A percentile compares a stretch with the other conserved stretches of the same genome.
These are phyloP conservation scores for Aspergillus costaricaensis DNA, from an alignment of 2,329 filamentous ascomycete genomes.

Conservation along the genomic window DNA sequence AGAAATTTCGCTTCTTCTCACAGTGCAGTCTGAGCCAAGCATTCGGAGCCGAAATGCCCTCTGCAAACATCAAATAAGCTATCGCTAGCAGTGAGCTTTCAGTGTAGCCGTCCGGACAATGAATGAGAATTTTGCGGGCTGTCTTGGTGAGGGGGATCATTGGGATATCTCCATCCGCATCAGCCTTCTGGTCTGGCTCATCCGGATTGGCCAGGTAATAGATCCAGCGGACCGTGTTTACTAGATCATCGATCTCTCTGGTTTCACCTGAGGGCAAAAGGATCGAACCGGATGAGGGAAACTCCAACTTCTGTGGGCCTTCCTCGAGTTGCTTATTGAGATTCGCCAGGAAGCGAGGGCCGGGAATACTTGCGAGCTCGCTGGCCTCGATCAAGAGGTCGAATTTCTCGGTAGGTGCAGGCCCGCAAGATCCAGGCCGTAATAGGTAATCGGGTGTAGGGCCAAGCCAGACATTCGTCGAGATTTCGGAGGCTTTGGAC, in stretches of 20 bases:
- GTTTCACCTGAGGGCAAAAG: constrained; percentile 82
- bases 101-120: constrained; percentile 95
- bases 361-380: constrained; percentile 76
- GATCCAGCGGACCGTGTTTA: constrained; percentile 89
- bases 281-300: constrained; percentile 93
- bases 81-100: constrained; percentile 87
- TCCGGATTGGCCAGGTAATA: constrained; percentile 74
- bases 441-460: constrained; percentile 73
- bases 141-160: constrained; percentile 48
- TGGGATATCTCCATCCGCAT: constrained; percentile 59
- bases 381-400: constrained; percentile 88
- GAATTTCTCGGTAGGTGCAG: constrained; percentile 60
- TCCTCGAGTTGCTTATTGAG: constrained; percentile 60
- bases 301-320: constrained; percentile 67
- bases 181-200: constrained; percentile 40
- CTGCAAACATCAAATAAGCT: constrained; percentile 91
- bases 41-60: constrained; percentile 75
- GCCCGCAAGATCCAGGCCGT: constrained; percentile 39
- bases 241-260: constrained; percentile 76
- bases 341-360: constrained; percentile 65
- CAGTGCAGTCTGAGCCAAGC: constrained; percentile 88
- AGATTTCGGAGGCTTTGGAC: constrained; percentile 86
- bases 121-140: constrained; percentile 76
- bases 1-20: constrained; percentile 84
- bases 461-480: constrained; percentile 85